Conservation (phyloP, 2,329 filamentous ascomycete genomes). For the Microsporum ferrugineum region DNA sequence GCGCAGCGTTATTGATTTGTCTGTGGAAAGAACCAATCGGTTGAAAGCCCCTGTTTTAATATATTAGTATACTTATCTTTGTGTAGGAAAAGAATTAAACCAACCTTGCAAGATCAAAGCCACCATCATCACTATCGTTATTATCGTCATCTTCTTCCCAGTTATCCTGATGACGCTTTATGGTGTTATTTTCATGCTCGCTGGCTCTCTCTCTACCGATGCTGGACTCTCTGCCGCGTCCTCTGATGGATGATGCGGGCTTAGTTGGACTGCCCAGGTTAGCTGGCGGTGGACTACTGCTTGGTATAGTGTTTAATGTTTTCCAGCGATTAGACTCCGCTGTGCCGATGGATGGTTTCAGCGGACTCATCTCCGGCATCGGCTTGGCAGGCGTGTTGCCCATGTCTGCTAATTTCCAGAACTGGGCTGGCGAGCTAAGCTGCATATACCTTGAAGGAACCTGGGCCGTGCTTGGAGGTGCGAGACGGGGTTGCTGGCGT, state of each 20-base stretch:
- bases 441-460: slow-evolving; percentile 42
- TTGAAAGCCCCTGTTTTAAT: slow-evolving; percentile 33
- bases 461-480: slow-evolving; percentile 39
- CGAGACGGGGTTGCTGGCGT: slow-evolving; percentile 38
- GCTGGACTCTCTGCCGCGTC: not conserved
- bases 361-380: slow-evolving; percentile 36
- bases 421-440: slow-evolving; percentile 40
- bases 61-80: slow-evolving; percentile 10
- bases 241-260: slow-evolving; percentile 17
- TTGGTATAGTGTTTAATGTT: slow-evolving; percentile 25
- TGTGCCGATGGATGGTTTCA: slow-evolving; percentile 34
- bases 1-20: slow-evolving; percentile 25
- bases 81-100: slow-evolving; percentile 11
- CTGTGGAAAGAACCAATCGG: slow-evolving; percentile 39
- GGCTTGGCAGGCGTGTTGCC: slow-evolving; percentile 35
- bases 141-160: slow-evolving; percentile 12
- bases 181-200: not conserved
- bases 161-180: slow-evolving; percentile 7
- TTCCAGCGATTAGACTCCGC: slow-evolving; percentile 15
- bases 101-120: slow-evolving; percentile 39
- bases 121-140: slow-evolving; percentile 28
- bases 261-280: slow-evolving; percentile 37
- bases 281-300: slow-evolving; percentile 39
- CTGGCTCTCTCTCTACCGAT: not conserved
- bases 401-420: slow-evolving; percentile 40